A percentile compares a stretch with the other conserved stretches of the same genome.
Conservation (phyloP, 805 yeast genomes). For the Saccharomycopsis sp. region DNA sequence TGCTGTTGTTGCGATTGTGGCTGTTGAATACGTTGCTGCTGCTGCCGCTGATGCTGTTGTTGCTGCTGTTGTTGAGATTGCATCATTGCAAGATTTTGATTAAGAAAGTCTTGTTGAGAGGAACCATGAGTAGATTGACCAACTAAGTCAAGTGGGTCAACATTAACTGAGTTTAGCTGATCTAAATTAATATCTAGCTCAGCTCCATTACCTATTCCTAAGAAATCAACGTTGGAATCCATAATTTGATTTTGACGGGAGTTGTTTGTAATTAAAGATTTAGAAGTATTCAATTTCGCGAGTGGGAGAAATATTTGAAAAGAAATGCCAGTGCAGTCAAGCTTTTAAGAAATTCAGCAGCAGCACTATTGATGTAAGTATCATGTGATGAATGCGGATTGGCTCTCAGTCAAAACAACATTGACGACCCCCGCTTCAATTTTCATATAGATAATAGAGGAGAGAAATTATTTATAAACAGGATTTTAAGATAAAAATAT, state of each 20-base stretch:
- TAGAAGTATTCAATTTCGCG: no score
- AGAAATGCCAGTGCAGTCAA: no score
- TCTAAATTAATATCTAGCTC: constrained; percentile 14
- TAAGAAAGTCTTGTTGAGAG: background rate
- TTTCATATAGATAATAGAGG: no score
- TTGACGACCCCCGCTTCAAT: no score
- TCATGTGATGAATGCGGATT: no score
- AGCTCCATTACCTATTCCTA: constrained; percentile 6
- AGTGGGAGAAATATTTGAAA: no score
- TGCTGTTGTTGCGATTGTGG: constrained; percentile 5
- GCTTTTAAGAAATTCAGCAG: no score
- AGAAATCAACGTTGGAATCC: constrained; percentile 11
- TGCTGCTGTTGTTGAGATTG: constrained; percentile 1
- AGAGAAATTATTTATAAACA: no score
- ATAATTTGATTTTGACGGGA: background rate
- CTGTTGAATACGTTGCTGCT: background rate
- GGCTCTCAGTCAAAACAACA: no score
- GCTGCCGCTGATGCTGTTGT: background rate
- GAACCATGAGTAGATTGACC: background rate
- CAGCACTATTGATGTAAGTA: no score
- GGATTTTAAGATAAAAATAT: no score
- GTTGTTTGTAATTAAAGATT: no score
- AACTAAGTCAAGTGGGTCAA: background rate
- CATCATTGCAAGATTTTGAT: background rate
- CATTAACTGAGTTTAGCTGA: background rate